Evolutionary conservation across 2,329 filamentous ascomycete genomes (phyloP).

Genomic region (Apiospora pterosperma): DNA sequence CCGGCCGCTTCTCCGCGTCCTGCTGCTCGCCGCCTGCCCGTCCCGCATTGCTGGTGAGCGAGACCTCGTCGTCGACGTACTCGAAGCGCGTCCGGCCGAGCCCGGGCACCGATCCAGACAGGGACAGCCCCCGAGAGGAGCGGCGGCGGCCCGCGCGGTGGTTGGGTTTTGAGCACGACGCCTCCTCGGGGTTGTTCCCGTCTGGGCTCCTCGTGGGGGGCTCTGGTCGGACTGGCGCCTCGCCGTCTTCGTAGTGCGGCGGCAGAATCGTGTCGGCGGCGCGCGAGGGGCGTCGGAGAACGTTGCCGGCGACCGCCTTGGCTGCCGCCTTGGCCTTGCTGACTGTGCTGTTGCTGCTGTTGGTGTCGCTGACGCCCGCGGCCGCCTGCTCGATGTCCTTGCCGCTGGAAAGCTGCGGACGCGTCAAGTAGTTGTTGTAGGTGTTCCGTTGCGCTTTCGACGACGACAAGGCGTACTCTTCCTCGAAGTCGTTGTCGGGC

Average conservation of each 20-base stretch:
- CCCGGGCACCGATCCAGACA: neutral
- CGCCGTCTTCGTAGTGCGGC: neutral
- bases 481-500: neutral
- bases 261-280: neutral
- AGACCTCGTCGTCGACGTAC: constrained; percentile 2
- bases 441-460: neutral
- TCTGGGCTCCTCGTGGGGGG: neutral
- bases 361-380: neutral
- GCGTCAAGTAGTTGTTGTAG: neutral
- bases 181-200: neutral
- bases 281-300: neutral
- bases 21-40: neutral
- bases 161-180: no score
- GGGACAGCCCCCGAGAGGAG: neutral
- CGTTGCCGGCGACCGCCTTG: neutral
- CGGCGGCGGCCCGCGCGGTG: neutral
- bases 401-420: neutral
- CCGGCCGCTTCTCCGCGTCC: neutral
- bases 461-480: neutral
- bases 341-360: neutral
- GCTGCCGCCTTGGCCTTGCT: neutral
- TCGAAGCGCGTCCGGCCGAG: neutral
- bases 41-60: constrained; percentile 6
- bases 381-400: neutral
- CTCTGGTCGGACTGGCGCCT: neutral